phyloP scores from a whole-genome alignment of 768 basidiomycete species.

The Agaricus sinodeliciosus region DNA sequence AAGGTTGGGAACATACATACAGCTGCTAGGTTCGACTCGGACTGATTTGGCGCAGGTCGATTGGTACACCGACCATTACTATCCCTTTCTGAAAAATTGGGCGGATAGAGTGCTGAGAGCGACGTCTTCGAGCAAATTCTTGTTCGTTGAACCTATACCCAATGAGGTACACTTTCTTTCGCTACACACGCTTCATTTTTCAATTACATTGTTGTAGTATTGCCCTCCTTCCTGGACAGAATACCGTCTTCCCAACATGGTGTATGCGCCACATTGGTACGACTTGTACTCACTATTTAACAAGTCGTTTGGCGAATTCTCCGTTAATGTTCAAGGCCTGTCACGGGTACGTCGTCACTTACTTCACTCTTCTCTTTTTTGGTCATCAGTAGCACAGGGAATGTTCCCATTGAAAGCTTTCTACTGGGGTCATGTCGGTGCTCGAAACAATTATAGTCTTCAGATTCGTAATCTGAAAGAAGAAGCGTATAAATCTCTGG shows the following conservation, averaged over 20 bases:
- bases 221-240: constrained; percentile 77
- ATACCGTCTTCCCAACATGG: constrained; percentile 27
- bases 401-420: constrained; percentile 77
- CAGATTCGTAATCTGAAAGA: constrained; percentile 80
- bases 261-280: constrained; percentile 50
- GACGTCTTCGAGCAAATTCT: constrained; percentile 45
- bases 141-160: constrained; percentile 84
- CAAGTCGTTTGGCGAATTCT: constrained; percentile 80
- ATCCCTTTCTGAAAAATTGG: constrained; percentile 70
- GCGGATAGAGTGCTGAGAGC: constrained; percentile 46
- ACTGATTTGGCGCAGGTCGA: constrained; percentile 46
- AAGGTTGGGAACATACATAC: constrained; percentile 36
- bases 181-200: constrained; percentile 2
- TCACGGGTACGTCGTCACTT: constrained; percentile 53
- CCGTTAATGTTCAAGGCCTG: constrained; percentile 89
- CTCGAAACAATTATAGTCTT: constrained; percentile 71
- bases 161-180: constrained; percentile 62
- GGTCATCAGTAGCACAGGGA: constrained; percentile 44
- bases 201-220: constrained; percentile 38
- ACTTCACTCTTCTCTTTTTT: not conserved
- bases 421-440: constrained; percentile 84
- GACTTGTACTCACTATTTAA: constrained; percentile 84
- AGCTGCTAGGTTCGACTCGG: not conserved
- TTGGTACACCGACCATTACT: constrained; percentile 86
- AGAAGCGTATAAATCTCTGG: constrained; percentile 59